Evolutionary conservation across 768 basidiomycete genomes (phyloP).

Genomic region (Cytidiella melzeri): DNA sequence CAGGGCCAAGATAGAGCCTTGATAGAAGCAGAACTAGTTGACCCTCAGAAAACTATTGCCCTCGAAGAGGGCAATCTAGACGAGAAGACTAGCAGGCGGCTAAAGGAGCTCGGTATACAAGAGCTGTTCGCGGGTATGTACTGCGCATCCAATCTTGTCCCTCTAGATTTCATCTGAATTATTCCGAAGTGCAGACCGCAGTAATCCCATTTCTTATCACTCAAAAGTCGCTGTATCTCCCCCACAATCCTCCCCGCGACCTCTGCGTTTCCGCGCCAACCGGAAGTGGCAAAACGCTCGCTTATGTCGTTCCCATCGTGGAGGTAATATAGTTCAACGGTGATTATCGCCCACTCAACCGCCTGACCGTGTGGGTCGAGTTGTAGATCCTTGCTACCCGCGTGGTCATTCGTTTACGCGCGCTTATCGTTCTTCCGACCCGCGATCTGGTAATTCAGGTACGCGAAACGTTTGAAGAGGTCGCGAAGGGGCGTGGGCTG

Average conservation of each 20-base stretch:
- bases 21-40: conserved; percentile 61
- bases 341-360: neutral
- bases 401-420: conserved; percentile 78
- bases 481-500: conserved; percentile 80
- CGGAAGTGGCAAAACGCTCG: conserved; percentile 95
- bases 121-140: conserved; percentile 88
- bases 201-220: conserved; percentile 77
- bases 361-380: neutral
- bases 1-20: conserved; percentile 78
- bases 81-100: conserved; percentile 50
- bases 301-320: conserved; percentile 91
- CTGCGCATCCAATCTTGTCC: conserved; percentile 10
- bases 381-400: conserved; percentile 57
- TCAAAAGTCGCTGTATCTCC: conserved; percentile 49
- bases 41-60: conserved; percentile 41
- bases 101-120: conserved; percentile 73
- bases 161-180: neutral
- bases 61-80: conserved; percentile 51
- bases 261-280: conserved; percentile 95
- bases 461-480: conserved; percentile 81
- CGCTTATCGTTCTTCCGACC: conserved; percentile 87
- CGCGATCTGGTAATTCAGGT: conserved; percentile 92
- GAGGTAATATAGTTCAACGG: conserved; percentile 43
- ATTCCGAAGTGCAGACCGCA: conserved; percentile 72
- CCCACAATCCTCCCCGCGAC: conserved; percentile 65